Evolutionary conservation across 345 rosid genomes (phyloP).

Genomic region (Brassica cretica): DNA sequence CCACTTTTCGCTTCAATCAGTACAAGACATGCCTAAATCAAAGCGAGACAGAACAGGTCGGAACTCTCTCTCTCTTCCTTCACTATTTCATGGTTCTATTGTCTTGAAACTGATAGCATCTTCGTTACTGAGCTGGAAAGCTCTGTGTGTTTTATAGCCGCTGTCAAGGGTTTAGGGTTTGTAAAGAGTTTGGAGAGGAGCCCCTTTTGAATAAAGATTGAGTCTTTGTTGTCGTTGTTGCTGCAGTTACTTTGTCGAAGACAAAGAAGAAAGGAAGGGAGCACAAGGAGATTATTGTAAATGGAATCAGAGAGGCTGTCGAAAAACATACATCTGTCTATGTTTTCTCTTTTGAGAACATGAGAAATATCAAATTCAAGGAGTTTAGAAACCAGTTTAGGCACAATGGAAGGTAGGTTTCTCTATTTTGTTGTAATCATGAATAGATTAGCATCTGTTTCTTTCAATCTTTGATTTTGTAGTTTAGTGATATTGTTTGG

Average conservation of each 20-base stretch:
- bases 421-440: not conserved
- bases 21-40: constrained; percentile 77
- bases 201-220: not conserved
- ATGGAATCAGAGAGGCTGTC: constrained; percentile 65
- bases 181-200: constrained; percentile 29
- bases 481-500: not conserved
- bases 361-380: constrained; percentile 92
- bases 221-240: constrained; percentile 24
- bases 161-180: constrained; percentile 35
- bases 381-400: constrained; percentile 89
- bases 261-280: constrained; percentile 96
- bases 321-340: constrained; percentile 60
- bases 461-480: not conserved
- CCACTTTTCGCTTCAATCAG: not conserved
- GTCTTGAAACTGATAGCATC: constrained; percentile 50
- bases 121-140: constrained; percentile 15
- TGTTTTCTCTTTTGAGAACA: constrained; percentile 89
- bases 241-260: constrained; percentile 85
- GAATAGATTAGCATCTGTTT: not conserved
- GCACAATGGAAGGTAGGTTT: constrained; percentile 62
- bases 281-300: constrained; percentile 72
- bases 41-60: constrained; percentile 85
- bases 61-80: constrained; percentile 29
- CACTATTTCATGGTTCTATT: not conserved
- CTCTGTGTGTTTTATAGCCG: constrained; percentile 36